phyloP scores from a whole-genome alignment of 345 rosid genomes.

The Eucalyptus regnans region DNA sequence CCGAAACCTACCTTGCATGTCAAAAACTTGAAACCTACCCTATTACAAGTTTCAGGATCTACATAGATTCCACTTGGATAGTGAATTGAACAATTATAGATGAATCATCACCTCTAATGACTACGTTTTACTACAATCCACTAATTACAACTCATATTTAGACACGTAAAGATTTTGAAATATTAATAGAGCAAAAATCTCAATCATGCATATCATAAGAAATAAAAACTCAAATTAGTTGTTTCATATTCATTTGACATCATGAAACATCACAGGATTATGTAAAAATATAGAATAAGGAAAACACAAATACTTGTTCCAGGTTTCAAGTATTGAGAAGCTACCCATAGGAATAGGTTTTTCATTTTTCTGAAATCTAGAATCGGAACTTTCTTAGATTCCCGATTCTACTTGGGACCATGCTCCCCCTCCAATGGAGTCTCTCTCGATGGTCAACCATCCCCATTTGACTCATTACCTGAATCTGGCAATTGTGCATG shows the following conservation, averaged over 20 bases:
- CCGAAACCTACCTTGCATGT: fast-evolving
- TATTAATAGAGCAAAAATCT: too few relatives aligned
- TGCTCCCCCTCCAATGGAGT: not conserved
- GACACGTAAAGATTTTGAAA: fast-evolving
- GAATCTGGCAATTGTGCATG: not conserved
- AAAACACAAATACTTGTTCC: too few relatives aligned
- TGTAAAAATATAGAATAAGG: fast-evolving
- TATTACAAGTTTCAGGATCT: fast-evolving
- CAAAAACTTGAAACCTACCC: fast-evolving
- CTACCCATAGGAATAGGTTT: not conserved
- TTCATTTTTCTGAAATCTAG: fast-evolving
- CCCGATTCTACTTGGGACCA: fast-evolving
- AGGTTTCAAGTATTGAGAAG: not conserved
- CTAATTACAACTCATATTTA: fast-evolving
- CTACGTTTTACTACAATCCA: fast-evolving
- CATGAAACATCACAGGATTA: fast-evolving
- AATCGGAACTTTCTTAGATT: too few relatives aligned
- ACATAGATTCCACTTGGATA: fast-evolving
- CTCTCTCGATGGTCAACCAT: not conserved
- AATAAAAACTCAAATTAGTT: too few relatives aligned
- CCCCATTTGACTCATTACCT: not conserved
- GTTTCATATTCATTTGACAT: fast-evolving
- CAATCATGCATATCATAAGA: fast-evolving
- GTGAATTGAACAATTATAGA: fast-evolving
- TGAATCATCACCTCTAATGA: too few relatives aligned